Conservation (phyloP, 495 filamentous ascomycete genomes). For the Chaetomium fimeti region DNA sequence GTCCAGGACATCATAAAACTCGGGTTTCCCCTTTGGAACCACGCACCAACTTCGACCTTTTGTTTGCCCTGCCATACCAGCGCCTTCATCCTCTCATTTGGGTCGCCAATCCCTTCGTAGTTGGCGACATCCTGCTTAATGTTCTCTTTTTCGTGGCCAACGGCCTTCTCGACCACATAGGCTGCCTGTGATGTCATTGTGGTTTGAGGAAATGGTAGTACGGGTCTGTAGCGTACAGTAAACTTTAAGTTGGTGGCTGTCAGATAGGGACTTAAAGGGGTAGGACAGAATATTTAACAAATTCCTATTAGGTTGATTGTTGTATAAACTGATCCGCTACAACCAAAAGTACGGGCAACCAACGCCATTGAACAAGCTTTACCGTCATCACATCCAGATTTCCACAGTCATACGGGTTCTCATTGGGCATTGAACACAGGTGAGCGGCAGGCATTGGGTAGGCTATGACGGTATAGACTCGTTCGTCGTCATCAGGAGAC, state of each 20-base stretch:
- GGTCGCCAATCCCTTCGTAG: slow-evolving; percentile 46
- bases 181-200: slow-evolving; percentile 64
- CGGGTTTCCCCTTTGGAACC: neutral
- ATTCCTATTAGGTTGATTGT: too few relatives aligned
- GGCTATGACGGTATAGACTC: neutral
- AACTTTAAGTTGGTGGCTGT: too few relatives aligned
- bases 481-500: too few relatives aligned
- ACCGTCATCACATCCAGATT: neutral
- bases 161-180: slow-evolving; percentile 58
- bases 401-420: neutral
- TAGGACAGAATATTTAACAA: too few relatives aligned
- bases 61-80: slow-evolving; percentile 72
- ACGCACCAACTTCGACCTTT: slow-evolving; percentile 55
- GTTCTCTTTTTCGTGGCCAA: slow-evolving; percentile 63
- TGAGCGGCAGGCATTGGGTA: too few relatives aligned
- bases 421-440: neutral
- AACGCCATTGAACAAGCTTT: neutral
- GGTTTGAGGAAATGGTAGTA: too few relatives aligned
- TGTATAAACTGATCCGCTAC: too few relatives aligned
- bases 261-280: too few relatives aligned
- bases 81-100: slow-evolving; percentile 66
- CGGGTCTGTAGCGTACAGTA: too few relatives aligned
- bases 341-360: too few relatives aligned
- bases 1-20: neutral
- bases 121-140: slow-evolving; percentile 59